These are phyloP conservation scores for Exophiala phaeomuriformis DNA, from an alignment of 2,329 filamentous ascomycete species.

Conservation along the genomic window DNA sequence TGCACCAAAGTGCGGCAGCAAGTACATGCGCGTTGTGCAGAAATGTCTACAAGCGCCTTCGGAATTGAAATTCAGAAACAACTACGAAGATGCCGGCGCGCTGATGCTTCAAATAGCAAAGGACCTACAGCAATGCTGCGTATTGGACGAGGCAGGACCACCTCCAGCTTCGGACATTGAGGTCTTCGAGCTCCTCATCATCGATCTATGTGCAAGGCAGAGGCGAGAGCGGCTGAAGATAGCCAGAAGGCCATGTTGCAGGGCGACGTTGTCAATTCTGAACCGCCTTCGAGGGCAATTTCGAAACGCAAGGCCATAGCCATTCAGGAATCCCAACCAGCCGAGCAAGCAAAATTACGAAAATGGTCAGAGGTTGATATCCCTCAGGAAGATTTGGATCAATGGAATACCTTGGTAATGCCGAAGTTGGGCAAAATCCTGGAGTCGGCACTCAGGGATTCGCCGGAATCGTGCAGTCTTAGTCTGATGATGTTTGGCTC, in stretches of 20 bases:
- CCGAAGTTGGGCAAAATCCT: constrained; percentile 53
- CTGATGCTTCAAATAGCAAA: constrained; percentile 25
- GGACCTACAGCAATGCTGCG: constrained; percentile 25
- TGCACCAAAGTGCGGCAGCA: constrained; percentile 55
- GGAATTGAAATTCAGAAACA: constrained; percentile 22
- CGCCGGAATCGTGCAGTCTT: constrained; percentile 54
- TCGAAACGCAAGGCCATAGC: constrained; percentile 19
- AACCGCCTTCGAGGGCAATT: constrained; percentile 11
- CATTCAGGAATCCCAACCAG: constrained; percentile 8
- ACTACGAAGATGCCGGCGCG: constrained; percentile 24
- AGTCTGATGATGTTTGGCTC: constrained; percentile 55
- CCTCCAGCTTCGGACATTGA: constrained; percentile 26
- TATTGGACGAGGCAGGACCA: constrained; percentile 25
- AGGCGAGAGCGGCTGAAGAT: constrained; percentile 14
- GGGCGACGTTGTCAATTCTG: constrained; percentile 3
- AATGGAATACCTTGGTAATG: constrained; percentile 54
- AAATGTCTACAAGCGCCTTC: constrained; percentile 53
- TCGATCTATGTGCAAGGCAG: constrained; percentile 24
- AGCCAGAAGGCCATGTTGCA: constrained; percentile 5
- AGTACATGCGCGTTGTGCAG: constrained; percentile 56
- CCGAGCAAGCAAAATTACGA: constrained; percentile 31
- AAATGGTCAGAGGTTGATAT: constrained; percentile 46
- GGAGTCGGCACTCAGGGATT: constrained; percentile 52
- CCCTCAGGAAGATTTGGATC: constrained; percentile 47
- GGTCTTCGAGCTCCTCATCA: constrained; percentile 25